These are phyloP conservation scores for Diutina sp. DNA, from an alignment of 1,139 yeast genomes.

Conservation along the genomic window DNA sequence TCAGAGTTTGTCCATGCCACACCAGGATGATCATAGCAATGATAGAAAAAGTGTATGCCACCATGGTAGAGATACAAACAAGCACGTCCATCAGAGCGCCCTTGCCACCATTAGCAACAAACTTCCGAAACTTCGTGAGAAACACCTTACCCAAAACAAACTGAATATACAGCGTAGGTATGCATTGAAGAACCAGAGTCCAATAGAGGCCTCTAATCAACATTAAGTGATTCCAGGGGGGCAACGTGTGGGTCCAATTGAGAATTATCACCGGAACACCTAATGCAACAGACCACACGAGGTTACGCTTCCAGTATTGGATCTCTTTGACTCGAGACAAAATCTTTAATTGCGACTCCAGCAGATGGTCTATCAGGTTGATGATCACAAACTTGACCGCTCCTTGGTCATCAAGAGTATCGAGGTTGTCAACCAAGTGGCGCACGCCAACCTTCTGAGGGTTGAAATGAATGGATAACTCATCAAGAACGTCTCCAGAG, in stretches of 20 bases:
- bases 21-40: constrained; percentile 38
- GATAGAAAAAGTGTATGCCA: constrained; percentile 66
- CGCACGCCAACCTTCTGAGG: constrained; percentile 41
- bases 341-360: constrained; percentile 53
- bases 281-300: constrained; percentile 35
- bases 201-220: constrained; percentile 42
- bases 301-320: constrained; percentile 48
- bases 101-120: constrained; percentile 47
- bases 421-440: constrained; percentile 32
- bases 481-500: constrained; percentile 10
- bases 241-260: constrained; percentile 23
- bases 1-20: constrained; percentile 20
- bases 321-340: constrained; percentile 65
- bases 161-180: constrained; percentile 56
- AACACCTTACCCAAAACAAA: constrained; percentile 54
- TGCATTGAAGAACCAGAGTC: constrained; percentile 48
- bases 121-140: constrained; percentile 47
- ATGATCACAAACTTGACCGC: constrained; percentile 24
- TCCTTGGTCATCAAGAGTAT: constrained; percentile 11
- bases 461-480: constrained; percentile 34
- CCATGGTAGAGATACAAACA: constrained; percentile 70
- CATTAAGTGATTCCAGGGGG: constrained; percentile 10
- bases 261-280: constrained; percentile 56
- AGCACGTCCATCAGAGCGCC: constrained; percentile 93
- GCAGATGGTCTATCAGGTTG: constrained; percentile 30